A percentile compares a stretch with the other conserved stretches of the same genome.
These are phyloP conservation scores for Citrus australasica DNA, from an alignment of 345 rosid genomes.

Conservation along the genomic window DNA sequence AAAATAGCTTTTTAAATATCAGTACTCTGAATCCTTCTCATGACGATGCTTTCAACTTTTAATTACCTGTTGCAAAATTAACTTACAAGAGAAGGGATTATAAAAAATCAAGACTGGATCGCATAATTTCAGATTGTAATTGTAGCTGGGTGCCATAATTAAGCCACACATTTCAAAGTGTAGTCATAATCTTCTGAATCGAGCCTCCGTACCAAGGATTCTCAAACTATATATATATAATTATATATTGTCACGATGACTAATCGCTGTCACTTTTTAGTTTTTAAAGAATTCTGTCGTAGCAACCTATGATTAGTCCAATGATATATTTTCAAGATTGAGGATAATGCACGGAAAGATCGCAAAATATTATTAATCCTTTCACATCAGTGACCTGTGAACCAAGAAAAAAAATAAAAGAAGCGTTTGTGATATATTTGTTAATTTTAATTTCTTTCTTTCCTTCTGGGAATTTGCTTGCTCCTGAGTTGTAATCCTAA, in stretches of 20 bases:
- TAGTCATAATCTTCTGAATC: not conserved
- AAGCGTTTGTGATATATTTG: not conserved
- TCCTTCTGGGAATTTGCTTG: not conserved
- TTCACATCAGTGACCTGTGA: not conserved
- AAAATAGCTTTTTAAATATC: not conserved
- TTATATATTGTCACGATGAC: not conserved
- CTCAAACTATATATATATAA: too few relatives aligned
- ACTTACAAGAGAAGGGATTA: too few relatives aligned
- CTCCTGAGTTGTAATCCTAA: not conserved
- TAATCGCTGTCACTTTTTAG: not conserved
- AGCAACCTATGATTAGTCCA: not conserved
- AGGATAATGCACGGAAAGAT: not conserved
- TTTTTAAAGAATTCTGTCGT: not conserved
- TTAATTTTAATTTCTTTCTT: not conserved
- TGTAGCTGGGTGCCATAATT: too few relatives aligned
- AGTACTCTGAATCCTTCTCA: not conserved
- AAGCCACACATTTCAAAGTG: too few relatives aligned
- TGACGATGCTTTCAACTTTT: too few relatives aligned
- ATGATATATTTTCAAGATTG: not conserved
- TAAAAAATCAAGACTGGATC: too few relatives aligned
- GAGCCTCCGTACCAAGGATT: not conserved
- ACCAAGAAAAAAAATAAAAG: not conserved
- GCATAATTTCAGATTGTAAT: too few relatives aligned
- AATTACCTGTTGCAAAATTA: too few relatives aligned
- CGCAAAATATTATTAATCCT: not conserved